Conservation (phyloP, 2,329 filamentous ascomycete genomes). For the Raffaelea ambrosiae region DNA sequence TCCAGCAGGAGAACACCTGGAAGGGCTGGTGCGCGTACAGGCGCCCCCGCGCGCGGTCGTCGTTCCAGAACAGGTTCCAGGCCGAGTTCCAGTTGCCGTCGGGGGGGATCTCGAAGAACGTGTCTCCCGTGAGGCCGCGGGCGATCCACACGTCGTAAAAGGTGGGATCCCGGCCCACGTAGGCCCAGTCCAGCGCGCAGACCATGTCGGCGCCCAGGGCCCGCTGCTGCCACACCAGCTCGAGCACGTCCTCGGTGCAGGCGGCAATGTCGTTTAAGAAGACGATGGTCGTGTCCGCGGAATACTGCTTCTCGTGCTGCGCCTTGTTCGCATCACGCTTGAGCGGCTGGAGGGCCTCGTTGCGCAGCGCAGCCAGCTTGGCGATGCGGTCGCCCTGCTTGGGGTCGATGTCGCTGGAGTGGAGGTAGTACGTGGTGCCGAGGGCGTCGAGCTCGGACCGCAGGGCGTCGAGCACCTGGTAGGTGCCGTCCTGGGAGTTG, state of each 20-base stretch:
- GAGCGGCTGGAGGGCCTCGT: slow-evolving; percentile 58
- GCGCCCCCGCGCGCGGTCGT: slow-evolving; percentile 24
- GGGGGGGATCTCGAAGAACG: slow-evolving; percentile 44
- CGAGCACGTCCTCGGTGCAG: slow-evolving; percentile 48
- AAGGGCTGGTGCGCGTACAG: slow-evolving; percentile 34
- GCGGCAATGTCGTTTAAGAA: slow-evolving; percentile 47
- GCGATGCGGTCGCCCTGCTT: slow-evolving; percentile 48
- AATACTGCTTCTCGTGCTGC: too few relatives aligned
- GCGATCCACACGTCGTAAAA: slow-evolving; percentile 53
- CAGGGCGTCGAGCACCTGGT: slow-evolving; percentile 36
- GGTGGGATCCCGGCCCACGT: slow-evolving; percentile 28
- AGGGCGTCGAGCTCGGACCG: slow-evolving; percentile 27
- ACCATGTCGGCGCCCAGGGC: slow-evolving; percentile 43
- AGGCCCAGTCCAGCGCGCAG: slow-evolving; percentile 52
- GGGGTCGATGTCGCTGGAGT: slow-evolving; percentile 30
- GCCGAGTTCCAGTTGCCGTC: slow-evolving; percentile 40
- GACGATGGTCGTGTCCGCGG: slow-evolving; percentile 29
- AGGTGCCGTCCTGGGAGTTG: slow-evolving; percentile 45
- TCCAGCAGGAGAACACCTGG: slow-evolving; percentile 52
- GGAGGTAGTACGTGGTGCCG: slow-evolving; percentile 32
- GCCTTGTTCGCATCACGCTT: slow-evolving; percentile 10
- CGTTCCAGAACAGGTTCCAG: slow-evolving; percentile 45
- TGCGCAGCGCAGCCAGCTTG: slow-evolving; percentile 65
- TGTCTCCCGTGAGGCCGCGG: slow-evolving; percentile 41
- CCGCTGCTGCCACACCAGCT: slow-evolving; percentile 40